A percentile compares a stretch with the other conserved stretches of the same genome.
Evolutionary conservation across 495 filamentous ascomycete genomes (phyloP).

Genomic region (Pseudevernia furfuracea): DNA sequence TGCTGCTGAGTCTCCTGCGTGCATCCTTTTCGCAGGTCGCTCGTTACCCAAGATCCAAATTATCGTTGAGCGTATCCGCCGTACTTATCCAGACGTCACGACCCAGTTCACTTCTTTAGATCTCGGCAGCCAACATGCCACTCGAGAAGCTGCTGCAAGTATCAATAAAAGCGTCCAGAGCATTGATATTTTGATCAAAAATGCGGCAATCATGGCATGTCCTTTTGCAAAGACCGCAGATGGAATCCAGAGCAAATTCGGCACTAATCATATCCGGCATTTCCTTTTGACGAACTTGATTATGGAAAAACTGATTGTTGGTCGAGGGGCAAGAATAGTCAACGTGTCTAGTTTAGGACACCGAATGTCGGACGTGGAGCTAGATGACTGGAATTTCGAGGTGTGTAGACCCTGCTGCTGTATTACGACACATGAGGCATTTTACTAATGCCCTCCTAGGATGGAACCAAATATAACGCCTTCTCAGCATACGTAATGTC

Average conservation of each 20-base stretch:
- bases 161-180: slow-evolving; percentile 41
- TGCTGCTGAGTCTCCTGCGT: slow-evolving; percentile 33
- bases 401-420: slow-evolving; percentile 16
- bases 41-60: slow-evolving; percentile 34
- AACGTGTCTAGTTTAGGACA: slow-evolving; percentile 36
- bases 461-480: slow-evolving; percentile 44
- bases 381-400: slow-evolving; percentile 50
- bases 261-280: slow-evolving; percentile 49
- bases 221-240: slow-evolving; percentile 33
- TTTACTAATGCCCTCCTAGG: slow-evolving; percentile 30
- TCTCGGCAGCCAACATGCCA: slow-evolving; percentile 33
- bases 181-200: slow-evolving; percentile 64
- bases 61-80: slow-evolving; percentile 33
- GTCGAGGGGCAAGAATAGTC: slow-evolving; percentile 25
- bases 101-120: slow-evolving; percentile 36
- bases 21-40: slow-evolving; percentile 51
- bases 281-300: slow-evolving; percentile 54
- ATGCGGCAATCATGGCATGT: slow-evolving; percentile 58
- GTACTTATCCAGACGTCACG: slow-evolving; percentile 27
- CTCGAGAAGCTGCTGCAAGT: slow-evolving; percentile 38
- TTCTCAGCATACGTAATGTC: slow-evolving; percentile 41
- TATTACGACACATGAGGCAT: slow-evolving; percentile 16
- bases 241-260: slow-evolving; percentile 49
- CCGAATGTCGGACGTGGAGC: slow-evolving; percentile 37
- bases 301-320: slow-evolving; percentile 37